A percentile compares a stretch with the other conserved stretches of the same genome.
These are phyloP conservation scores for Cercis canadensis DNA, from an alignment of 306 rosid species.

Conservation along the genomic window DNA sequence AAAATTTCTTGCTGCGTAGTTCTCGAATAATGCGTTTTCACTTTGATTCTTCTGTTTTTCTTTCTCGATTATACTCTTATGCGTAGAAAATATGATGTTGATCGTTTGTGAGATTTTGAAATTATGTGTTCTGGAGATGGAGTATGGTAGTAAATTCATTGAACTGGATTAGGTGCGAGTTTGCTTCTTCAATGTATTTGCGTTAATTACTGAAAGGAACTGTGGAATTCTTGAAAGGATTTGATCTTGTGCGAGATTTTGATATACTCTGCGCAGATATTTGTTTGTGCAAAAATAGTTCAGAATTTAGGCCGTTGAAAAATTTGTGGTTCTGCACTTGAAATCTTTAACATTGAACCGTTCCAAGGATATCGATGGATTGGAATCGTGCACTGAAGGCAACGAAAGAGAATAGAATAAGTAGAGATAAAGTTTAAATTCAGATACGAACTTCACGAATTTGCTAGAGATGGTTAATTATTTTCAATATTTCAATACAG, in stretches of 20 bases:
- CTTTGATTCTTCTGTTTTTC: not conserved
- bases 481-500: not conserved
- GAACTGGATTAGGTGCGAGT: not conserved
- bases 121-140: constrained; percentile 6
- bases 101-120: constrained; percentile 17
- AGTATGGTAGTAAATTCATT: not conserved
- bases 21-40: constrained; percentile 18
- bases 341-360: no score
- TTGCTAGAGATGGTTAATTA: no score
- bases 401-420: not conserved
- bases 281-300: not conserved
- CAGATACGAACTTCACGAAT: no score
- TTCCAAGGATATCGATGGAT: no score
- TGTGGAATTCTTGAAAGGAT: not conserved
- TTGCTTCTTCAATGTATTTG: constrained; percentile 8
- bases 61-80: not conserved
- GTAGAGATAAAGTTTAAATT: not conserved
- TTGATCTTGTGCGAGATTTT: not conserved
- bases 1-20: constrained; percentile 1
- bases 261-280: not conserved
- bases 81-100: not conserved
- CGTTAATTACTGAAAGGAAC: constrained; percentile 6
- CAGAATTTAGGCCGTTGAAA: not conserved
- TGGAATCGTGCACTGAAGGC: not conserved
- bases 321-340: no score